Conservation (phyloP, 495 filamentous ascomycete genomes). For the Lepraria neglecta region DNA sequence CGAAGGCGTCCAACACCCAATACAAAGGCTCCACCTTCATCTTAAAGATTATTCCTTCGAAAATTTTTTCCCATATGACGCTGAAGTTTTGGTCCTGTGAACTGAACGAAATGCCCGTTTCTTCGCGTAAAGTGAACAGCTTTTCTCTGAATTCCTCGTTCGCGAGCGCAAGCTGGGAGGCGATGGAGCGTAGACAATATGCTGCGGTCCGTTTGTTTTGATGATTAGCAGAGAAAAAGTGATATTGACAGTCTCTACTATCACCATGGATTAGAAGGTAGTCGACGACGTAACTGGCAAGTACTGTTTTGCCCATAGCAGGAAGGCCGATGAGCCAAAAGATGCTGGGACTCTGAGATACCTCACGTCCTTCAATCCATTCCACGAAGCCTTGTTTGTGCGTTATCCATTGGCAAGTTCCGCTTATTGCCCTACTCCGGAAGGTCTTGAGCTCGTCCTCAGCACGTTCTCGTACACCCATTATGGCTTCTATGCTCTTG, state of each 20-base stretch:
- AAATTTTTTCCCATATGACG: constrained; percentile 38
- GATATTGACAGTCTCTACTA: constrained; percentile 29
- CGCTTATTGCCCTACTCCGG: not conserved
- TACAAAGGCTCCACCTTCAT: constrained; percentile 14
- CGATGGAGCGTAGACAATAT: constrained; percentile 33
- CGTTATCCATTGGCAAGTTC: constrained; percentile 16
- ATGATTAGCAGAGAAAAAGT: constrained; percentile 35
- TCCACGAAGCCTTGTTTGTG: constrained; percentile 28
- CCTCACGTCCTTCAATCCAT: constrained; percentile 23
- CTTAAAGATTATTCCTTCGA: constrained; percentile 32
- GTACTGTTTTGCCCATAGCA: constrained; percentile 34
- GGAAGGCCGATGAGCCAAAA: constrained; percentile 34
- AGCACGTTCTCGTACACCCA: constrained; percentile 24
- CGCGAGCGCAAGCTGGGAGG: constrained; percentile 29
- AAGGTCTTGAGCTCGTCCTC: constrained; percentile 26
- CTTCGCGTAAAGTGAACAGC: constrained; percentile 11
- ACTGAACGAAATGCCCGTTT: constrained; percentile 17
- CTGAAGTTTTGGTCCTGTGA: constrained; percentile 12
- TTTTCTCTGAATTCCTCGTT: constrained; percentile 7
- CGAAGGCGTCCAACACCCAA: constrained; percentile 28
- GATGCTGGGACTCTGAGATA: constrained; percentile 25
- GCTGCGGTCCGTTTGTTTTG: constrained; percentile 26
- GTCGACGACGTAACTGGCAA: constrained; percentile 27
- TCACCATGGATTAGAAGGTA: constrained; percentile 15
- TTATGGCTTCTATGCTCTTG: not conserved